Base-by-base conservation (phyloP, 2,329 filamentous ascomycete genomes). In the Herpotrichia juniperi region DNA sequence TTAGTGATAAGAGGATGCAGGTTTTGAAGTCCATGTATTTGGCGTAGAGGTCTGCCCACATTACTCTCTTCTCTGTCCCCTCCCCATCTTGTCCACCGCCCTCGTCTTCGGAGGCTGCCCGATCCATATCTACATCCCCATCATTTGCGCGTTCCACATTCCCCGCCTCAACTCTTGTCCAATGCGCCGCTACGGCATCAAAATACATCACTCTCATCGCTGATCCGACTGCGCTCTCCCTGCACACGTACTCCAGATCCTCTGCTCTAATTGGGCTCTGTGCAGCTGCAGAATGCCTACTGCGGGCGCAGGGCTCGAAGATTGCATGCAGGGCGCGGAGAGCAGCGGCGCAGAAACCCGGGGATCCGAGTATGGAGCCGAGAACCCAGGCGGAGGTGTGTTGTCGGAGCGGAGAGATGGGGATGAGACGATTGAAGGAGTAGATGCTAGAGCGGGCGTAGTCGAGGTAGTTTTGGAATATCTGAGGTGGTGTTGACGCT, bases 381-480 rank as follows among this genome's bases (percentile, higher is more conserved):
- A 66, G 48, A 0, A 59, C 10, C 25, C 48, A 61, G 4, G 59
- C 55, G 0, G 35, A 21, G 0, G 50, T 17, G 47, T 61, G 26
- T 6, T 51, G 19, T 2, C 24, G 45, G 9, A 62, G 35, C 19
- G 51, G 26, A 30, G 50, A 61, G 24, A 37, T 43, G 4, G 46
- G 10, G 14, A 55, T 32, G 9, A 37, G n/a, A 1, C 21, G 49
- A 50, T 61, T 59, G 32, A 54, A 26, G 10, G 45, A 54, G 55
- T 64, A 65, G 31, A 65, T 62, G 50, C 37, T 60, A 30, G 52
- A 57, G 34, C 54, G 35, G 24, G 57, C 46, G 39, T 56, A 66
- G 21, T 56, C 51, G 21, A 61, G 40, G 46, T 59, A 62, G 48
- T 62, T 57, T 9, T 58, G 47, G 30, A 64, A 63, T 14, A 22